Conservation (phyloP, 169 alveolate genomes). For the Eimeria maxima region DNA sequence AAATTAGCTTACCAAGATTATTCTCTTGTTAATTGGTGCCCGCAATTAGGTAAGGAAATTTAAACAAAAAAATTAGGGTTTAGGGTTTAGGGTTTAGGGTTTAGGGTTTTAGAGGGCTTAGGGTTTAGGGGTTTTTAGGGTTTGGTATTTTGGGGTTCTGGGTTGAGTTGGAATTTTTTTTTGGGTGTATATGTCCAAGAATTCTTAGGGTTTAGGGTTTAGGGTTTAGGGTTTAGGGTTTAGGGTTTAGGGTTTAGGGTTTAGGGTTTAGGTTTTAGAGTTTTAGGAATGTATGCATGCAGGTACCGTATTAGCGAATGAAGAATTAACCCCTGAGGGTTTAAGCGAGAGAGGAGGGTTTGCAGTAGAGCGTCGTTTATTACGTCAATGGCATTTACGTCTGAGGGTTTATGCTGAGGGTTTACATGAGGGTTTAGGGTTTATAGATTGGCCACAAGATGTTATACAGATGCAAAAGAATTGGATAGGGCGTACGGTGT, state of each 20-base stretch:
- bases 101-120: background rate
- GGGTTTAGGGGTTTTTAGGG: background rate
- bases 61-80: background rate
- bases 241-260: slow-evolving; percentile 79
- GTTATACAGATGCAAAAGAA: slow-evolving; percentile 92
- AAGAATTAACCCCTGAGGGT: slow-evolving; percentile 93
- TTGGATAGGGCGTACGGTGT: slow-evolving; percentile 93
- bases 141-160: too few species aligned
- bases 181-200: too few species aligned
- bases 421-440: slow-evolving; percentile 88
- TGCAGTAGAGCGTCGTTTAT: slow-evolving; percentile 89
- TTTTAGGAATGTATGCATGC: slow-evolving; percentile 37
- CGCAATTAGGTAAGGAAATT: slow-evolving; percentile 85
- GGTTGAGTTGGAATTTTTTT: too few species aligned
- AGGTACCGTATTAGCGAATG: slow-evolving; percentile 95
- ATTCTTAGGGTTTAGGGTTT: background rate
- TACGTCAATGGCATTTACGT: slow-evolving; percentile 93
- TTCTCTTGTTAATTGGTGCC: slow-evolving; percentile 94
- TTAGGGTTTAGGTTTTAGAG: background rate
- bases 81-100: slow-evolving; percentile 18
- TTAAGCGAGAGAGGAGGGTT: slow-evolving; percentile 93
- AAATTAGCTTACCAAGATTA: slow-evolving; percentile 92
- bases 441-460: slow-evolving; percentile 92
- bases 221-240: background rate
- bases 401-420: slow-evolving; percentile 93